Evolutionary conservation across 1,139 yeast species (phyloP).

Genomic region (Candida mesenterica): DNA sequence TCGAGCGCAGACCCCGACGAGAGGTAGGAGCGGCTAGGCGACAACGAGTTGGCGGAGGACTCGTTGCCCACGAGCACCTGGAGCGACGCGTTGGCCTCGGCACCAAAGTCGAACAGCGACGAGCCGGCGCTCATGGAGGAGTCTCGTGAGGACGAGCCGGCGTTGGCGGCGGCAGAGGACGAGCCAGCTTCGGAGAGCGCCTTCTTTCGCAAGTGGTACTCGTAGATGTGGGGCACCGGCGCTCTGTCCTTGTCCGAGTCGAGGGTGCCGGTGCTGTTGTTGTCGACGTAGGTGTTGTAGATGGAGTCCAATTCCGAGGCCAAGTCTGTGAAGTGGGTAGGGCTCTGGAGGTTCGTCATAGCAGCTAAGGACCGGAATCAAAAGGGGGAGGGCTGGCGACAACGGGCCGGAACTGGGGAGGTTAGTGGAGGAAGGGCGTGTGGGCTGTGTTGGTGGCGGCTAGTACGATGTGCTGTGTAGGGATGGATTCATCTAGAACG

Average conservation of each 20-base stretch:
- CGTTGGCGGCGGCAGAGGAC: too few species aligned
- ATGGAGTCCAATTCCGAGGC: constrained; percentile 35
- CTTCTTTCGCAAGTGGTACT: neutral
- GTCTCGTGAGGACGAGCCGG: too few species aligned
- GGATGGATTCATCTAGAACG: too few species aligned
- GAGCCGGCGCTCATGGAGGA: constrained; percentile 9
- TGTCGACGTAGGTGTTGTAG: constrained; percentile 27
- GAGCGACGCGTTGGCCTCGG: constrained; percentile 32
- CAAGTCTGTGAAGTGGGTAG: constrained; percentile 20
- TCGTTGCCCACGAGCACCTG: constrained; percentile 31
- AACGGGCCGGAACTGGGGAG: too few species aligned
- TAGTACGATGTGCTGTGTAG: too few species aligned
- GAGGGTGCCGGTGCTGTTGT: constrained; percentile 30
- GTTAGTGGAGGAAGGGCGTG: too few species aligned
- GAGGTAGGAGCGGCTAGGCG: neutral
- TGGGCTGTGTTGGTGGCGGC: too few species aligned
- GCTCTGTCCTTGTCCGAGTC: constrained; percentile 23
- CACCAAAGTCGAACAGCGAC: constrained; percentile 6
- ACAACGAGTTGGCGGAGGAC: neutral
- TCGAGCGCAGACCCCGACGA: neutral
- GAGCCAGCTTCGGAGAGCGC: too few species aligned
- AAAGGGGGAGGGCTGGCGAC: neutral
- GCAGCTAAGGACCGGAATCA: neutral
- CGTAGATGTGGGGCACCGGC: constrained; percentile 9
- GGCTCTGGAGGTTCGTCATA: constrained; percentile 2